Evolutionary conservation across 1,284 basidiomycete species (phyloP).

Genomic region (Cutaneotrichosporon mucoides): DNA sequence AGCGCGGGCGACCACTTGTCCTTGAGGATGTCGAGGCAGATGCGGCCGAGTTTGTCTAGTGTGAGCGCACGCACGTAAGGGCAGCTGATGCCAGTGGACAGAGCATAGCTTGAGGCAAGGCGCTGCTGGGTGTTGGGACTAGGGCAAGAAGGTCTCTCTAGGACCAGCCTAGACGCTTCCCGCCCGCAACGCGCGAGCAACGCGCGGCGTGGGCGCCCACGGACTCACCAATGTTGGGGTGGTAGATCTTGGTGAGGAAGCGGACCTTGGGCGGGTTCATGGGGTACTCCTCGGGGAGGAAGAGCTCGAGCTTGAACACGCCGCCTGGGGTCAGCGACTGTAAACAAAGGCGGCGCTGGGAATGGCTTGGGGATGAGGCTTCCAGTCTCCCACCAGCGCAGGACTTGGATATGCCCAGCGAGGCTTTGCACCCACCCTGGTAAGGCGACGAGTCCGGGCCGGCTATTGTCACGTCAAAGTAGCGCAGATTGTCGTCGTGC

Average conservation of each 20-base stretch:
- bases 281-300: constrained; percentile 97
- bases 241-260: constrained; percentile 99
- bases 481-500: constrained; percentile 95
- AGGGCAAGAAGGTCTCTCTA: too few species aligned
- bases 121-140: too few species aligned
- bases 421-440: constrained; percentile 63
- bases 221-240: constrained; percentile 95
- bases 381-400: too few species aligned
- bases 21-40: constrained; percentile 97
- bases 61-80: too few species aligned
- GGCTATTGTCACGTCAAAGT: constrained; percentile 96
- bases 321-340: constrained; percentile 60
- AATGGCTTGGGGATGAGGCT: too few species aligned
- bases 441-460: constrained; percentile 94
- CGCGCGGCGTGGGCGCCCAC: too few species aligned
- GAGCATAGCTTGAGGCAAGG: too few species aligned
- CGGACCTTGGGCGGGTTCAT: constrained; percentile 99
- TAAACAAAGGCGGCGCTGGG: too few species aligned
- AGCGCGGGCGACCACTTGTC: constrained; percentile 99
- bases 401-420: background rate
- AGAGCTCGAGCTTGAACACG: constrained; percentile 90
- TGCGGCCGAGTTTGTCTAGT: constrained; percentile 91
- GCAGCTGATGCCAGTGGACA: too few species aligned
- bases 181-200: too few species aligned
- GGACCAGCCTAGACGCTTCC: too few species aligned